Evolutionary conservation across 495 filamentous ascomycete genomes (phyloP), one percentile per base, ranked within the genome.

Genomic region (Clohesyomyces aquaticus): DNA sequence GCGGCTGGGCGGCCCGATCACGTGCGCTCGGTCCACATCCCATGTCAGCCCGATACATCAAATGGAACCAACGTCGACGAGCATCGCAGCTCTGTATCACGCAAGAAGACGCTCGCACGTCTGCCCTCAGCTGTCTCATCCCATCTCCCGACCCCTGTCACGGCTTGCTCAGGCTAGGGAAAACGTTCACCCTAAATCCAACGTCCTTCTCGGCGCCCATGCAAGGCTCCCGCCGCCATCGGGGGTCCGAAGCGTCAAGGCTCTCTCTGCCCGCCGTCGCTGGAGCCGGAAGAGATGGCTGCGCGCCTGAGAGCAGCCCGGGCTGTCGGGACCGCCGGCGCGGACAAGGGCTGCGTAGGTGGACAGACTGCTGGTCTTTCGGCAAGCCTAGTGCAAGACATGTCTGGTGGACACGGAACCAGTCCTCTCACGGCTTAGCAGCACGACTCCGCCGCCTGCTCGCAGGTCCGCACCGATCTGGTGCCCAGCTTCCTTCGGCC

Each of bases 171-270:
- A 25, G 41, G 41, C 35, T 22, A 55, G 60, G 60, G 47, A 55
- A 63, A 63, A 63, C 60, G 26, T 60, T 60, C 45, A 50, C 51
- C 60, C 52, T 50, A 56, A n/a, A 63, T 48, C 41, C 60, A 42
- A 63, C 60, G 32, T 56, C 51, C 48, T 46, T 25, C 19, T 1
- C 19, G 1, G 54, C 54, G 32, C 47, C 28, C n/a, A n/a, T n/a
- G n/a, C n/a, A n/a, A n/a, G n/a, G n/a, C n/a, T n/a, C n/a, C n/a
- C n/a, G n/a, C n/a, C n/a, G n/a, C n/a, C n/a, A n/a, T n/a, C n/a
- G n/a, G n/a, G 23, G n/a, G n/a, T n/a, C n/a, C n/a, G n/a, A 28
- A 47, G 23, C 6, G 6, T 23, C 21, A 9, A 29, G 38, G 25
- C 41, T 28, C 26, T 12, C 18, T n/a, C 2, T 32, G 4, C 26